Percentiles rank a stretch among this genome's conserved stretches.
phyloP scores from a whole-genome alignment of 2,329 filamentous ascomycete genomes.

The Esteya vermicola region DNA sequence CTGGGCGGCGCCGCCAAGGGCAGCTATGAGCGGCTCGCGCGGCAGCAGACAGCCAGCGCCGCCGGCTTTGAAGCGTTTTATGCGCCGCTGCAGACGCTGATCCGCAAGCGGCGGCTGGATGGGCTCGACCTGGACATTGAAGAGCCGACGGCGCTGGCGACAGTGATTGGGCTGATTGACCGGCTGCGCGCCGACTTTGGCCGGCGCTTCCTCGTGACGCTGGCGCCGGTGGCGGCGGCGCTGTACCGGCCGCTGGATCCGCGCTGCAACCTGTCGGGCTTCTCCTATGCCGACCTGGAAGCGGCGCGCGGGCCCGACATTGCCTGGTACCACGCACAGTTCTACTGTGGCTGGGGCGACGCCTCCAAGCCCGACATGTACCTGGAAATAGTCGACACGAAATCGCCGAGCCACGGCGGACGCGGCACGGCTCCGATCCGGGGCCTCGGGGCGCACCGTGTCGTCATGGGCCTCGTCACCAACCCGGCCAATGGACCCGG shows the following conservation, averaged over 20 bases:
- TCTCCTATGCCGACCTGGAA: conserved; percentile 60
- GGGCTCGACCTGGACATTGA: conserved; percentile 65
- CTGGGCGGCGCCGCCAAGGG: conserved; percentile 66
- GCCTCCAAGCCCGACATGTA: conserved; percentile 36
- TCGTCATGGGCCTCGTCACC: conserved; percentile 64
- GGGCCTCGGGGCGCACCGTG: conserved; percentile 57
- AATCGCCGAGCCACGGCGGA: conserved; percentile 56
- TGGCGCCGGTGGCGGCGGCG: conserved; percentile 66
- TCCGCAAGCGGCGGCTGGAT: conserved; percentile 42
- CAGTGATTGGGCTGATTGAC: conserved; percentile 49
- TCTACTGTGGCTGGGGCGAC: conserved; percentile 74
- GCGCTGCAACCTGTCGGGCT: conserved; percentile 57
- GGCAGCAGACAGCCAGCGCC: conserved; percentile 2
- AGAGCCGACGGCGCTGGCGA: conserved; percentile 52
- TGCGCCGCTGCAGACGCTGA: conserved; percentile 43
- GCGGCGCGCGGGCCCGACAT: conserved; percentile 47
- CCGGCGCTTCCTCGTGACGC: conserved; percentile 53
- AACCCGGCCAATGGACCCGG: conserved; percentile 56
- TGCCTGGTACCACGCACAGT: conserved; percentile 71
- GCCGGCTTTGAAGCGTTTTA: conserved; percentile 58
- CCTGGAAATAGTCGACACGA: conserved; percentile 34
- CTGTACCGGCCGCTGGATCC: conserved; percentile 39
- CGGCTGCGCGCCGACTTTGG: conserved; percentile 53
- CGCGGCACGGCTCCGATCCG: conserved; percentile 30
- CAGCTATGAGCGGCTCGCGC: conserved; percentile 45